Conservation (phyloP, 441 rosid genomes). For the Mallotus japonicus region DNA sequence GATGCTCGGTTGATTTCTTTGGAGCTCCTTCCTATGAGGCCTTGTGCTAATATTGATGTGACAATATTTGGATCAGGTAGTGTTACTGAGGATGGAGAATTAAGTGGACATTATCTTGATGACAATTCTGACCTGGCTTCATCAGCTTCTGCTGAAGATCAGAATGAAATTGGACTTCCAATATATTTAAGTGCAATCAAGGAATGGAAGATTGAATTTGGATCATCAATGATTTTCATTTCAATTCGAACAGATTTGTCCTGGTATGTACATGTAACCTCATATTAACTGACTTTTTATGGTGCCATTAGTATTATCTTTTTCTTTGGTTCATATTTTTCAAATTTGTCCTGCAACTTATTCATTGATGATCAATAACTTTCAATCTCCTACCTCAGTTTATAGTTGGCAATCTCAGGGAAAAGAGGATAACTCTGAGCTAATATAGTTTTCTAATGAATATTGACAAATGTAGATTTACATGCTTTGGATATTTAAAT, state of each 20-base stretch:
- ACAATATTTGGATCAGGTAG: slow-evolving; percentile 74
- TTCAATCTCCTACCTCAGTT: neutral
- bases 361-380: neutral
- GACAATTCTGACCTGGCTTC: slow-evolving; percentile 39
- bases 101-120: slow-evolving; percentile 49
- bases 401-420: no score
- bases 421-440: no score
- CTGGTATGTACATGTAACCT: slow-evolving; percentile 46
- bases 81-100: slow-evolving; percentile 59
- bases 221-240: slow-evolving; percentile 47
- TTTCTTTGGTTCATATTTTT: neutral
- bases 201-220: slow-evolving; percentile 83
- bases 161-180: slow-evolving; percentile 43
- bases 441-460: neutral
- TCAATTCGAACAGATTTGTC: slow-evolving; percentile 71
- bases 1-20: slow-evolving; percentile 65
- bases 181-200: slow-evolving; percentile 64
- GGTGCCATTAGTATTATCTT: neutral
- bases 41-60: slow-evolving; percentile 64
- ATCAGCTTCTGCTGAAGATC: slow-evolving; percentile 27
- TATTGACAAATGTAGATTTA: no score
- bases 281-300: no score
- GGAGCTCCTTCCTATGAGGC: slow-evolving; percentile 82
- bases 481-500: no score
- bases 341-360: slow-evolving; percentile 35